Conservation (phyloP, 2,329 filamentous ascomycete species). For the Nannizzia gypsea region DNA sequence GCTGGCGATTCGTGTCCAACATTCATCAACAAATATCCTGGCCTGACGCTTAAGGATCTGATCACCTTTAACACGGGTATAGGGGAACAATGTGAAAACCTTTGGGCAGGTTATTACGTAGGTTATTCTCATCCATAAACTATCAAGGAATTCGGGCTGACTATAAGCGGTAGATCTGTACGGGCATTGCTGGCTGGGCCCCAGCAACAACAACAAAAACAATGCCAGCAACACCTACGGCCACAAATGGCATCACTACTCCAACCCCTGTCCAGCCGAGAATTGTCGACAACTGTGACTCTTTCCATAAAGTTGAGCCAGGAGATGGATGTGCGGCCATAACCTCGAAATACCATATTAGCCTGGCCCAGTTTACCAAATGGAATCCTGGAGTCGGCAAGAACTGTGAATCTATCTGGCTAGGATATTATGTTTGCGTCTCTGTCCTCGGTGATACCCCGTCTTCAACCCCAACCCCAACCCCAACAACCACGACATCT, state of each 20-base stretch:
- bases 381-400: not conserved
- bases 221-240: not conserved
- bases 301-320: not conserved
- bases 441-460: slow-evolving; percentile 9
- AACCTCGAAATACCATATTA: not conserved
- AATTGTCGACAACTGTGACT: slow-evolving; percentile 4
- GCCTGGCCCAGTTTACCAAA: slow-evolving; percentile 5
- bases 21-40: too few relatives aligned
- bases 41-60: too few relatives aligned
- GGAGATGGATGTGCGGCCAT: slow-evolving; percentile 1
- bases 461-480: not conserved
- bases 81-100: too few relatives aligned
- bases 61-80: too few relatives aligned
- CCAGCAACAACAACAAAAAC: too few relatives aligned
- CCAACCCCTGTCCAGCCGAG: slow-evolving; percentile 6
- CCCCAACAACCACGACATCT: not conserved
- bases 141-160: too few relatives aligned
- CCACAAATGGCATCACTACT: not conserved
- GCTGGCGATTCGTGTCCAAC: too few relatives aligned
- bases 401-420: slow-evolving; percentile 15
- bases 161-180: too few relatives aligned
- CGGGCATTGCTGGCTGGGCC: too few relatives aligned
- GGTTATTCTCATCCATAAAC: too few relatives aligned
- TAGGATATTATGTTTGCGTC: slow-evolving; percentile 19
- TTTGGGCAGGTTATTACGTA: too few relatives aligned